These are phyloP conservation scores for Carallia brachiata DNA, from an alignment of 345 rosid genomes.

Conservation along the genomic window DNA sequence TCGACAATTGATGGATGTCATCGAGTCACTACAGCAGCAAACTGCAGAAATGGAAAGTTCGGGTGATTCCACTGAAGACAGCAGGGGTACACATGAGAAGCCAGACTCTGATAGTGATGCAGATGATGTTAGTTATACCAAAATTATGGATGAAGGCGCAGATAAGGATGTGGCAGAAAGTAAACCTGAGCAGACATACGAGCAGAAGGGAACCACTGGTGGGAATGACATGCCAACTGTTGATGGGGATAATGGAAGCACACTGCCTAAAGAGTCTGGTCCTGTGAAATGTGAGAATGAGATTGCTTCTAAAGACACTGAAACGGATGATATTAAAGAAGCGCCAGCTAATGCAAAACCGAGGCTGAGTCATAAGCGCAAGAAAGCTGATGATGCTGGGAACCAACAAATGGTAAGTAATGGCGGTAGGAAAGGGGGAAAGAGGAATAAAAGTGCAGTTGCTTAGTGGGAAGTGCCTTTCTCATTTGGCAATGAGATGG, in stretches of 20 bases:
- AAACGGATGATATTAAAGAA: not conserved
- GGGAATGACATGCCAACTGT: not conserved
- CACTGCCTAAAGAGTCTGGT: not conserved
- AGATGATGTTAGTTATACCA: not conserved
- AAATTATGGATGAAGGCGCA: not conserved
- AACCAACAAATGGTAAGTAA: slow-evolving; percentile 2
- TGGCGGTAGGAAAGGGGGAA: slow-evolving; percentile 19
- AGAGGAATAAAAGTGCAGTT: slow-evolving; percentile 15
- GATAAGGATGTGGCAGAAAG: slow-evolving; percentile 8
- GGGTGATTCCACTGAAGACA: slow-evolving; percentile 7
- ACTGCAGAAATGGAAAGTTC: slow-evolving; percentile 10
- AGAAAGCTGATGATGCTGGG: slow-evolving; percentile 5
- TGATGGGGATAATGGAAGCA: not conserved
- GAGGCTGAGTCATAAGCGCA: slow-evolving; percentile 12
- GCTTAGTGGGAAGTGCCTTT: not conserved
- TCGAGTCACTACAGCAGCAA: slow-evolving; percentile 41
- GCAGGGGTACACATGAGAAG: slow-evolving; percentile 7
- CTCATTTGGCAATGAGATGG: not conserved
- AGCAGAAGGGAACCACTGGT: not conserved
- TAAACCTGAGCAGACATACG: not conserved
- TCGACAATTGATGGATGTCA: slow-evolving; percentile 55
- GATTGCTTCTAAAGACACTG: not conserved
- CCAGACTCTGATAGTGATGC: slow-evolving; percentile 1
- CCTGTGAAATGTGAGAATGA: not conserved
- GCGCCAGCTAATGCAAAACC: not conserved